Evolutionary conservation across 2,329 filamentous ascomycete species (phyloP), one percentile per base, ranked within the genome.

Genomic region (Penicillium sp.): DNA sequence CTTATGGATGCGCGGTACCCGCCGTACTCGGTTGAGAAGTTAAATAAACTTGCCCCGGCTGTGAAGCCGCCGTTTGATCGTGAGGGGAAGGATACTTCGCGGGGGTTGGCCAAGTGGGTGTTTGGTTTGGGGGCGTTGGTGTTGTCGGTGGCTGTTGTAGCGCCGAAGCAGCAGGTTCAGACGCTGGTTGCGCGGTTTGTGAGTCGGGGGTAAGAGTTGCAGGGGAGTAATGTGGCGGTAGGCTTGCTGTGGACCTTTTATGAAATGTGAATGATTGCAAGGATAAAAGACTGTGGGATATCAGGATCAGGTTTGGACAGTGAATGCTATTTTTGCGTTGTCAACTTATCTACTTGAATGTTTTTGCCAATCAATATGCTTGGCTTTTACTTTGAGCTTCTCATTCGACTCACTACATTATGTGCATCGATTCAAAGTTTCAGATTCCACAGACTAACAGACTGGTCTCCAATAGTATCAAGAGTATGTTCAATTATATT

Each of bases 21-120:
- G 19, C 64, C 64, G 2, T 66, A 66, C 40, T 65, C 64, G 14
- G 16, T 57, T 10, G 40, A 60, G 31, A 66, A 66, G 47, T 36
- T 58, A 11, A 54, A 61, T 16, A 56, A 58, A 24, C 53, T 66
- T 46, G n/a, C 31, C 4, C 59, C 62, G 11, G 16, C 40, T 10
- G 40, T 50, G 6, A 60, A 50, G 11, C 58, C 62, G 22, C 19
- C 60, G 1, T 66, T 66, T 53, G 64, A 65, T 22, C 64, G 64
- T 10, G 62, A 66, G 6, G 64, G 64, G 1, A 65, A 60, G 46
- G 62, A 65, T 60, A 46, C 24, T 35, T 24, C 47, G 16, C 40
- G 14, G n/a, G 41, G 36, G 24, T 52, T 50, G 40, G 49, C 51
- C 1, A 63, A 54, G 36, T 66, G 64, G 64, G 55, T 46, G 3